These are phyloP conservation scores for Hordeum marinum DNA, from an alignment of 176 grass and related monocot species.

Conservation along the genomic window DNA sequence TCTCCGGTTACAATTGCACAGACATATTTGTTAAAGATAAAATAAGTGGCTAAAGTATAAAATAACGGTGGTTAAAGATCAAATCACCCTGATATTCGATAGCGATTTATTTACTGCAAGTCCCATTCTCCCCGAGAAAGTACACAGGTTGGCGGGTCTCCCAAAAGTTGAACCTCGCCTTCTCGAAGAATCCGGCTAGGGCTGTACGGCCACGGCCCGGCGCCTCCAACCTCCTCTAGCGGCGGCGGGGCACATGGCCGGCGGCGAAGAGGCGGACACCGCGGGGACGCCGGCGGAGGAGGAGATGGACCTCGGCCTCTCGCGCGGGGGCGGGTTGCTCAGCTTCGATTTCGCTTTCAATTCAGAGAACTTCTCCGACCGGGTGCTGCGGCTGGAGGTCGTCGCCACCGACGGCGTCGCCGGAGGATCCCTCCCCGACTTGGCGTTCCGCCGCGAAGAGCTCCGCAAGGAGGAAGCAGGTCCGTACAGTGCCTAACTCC, in stretches of 20 bases:
- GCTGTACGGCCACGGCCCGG: slow-evolving; percentile 3
- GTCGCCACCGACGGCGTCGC: slow-evolving; percentile 15
- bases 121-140: too few species aligned
- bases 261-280: background rate
- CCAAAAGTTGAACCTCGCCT: background rate
- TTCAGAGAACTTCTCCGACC: slow-evolving; percentile 77
- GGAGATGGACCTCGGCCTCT: slow-evolving; percentile 59
- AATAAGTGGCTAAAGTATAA: too few species aligned
- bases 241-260: background rate
- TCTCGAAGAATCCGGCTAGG: slow-evolving; percentile 23
- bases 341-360: slow-evolving; percentile 86
- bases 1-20: too few species aligned
- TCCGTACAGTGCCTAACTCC: too few species aligned
- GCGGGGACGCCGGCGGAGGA: background rate
- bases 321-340: slow-evolving; percentile 33
- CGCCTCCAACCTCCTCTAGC: background rate
- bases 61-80: too few species aligned
- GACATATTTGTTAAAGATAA: too few species aligned
- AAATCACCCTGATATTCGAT: too few species aligned
- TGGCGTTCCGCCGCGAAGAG: slow-evolving; percentile 32
- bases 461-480: slow-evolving; percentile 17
- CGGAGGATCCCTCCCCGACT: slow-evolving; percentile 35
- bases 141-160: too few species aligned
- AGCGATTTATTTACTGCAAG: too few species aligned
- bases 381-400: slow-evolving; percentile 74